Evolutionary conservation across 2,329 filamentous ascomycete species (phyloP).

Genomic region (Colletotrichum liaoningense): DNA sequence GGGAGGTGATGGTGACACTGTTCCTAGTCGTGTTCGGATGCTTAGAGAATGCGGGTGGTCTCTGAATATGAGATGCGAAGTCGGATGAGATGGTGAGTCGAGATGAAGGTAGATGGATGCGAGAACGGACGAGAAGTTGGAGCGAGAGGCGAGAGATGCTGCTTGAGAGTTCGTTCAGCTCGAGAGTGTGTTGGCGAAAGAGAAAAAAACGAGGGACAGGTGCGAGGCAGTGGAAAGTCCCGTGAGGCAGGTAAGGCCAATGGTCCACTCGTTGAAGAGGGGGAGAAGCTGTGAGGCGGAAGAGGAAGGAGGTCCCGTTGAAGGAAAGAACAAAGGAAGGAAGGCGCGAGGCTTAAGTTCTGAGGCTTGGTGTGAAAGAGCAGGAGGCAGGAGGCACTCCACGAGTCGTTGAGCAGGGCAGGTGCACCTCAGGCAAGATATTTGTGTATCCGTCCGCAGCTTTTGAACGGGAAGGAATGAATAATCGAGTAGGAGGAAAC

Average conservation of each 20-base stretch:
- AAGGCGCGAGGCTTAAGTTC: background rate
- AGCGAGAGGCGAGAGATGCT: conserved; percentile 2
- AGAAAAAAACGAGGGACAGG: background rate
- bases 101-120: background rate
- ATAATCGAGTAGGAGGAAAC: background rate
- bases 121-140: background rate
- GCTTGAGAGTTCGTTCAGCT: background rate
- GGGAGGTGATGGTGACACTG: conserved; percentile 20
- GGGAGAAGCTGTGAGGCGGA: background rate
- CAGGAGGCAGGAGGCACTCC: background rate
- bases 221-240: background rate
- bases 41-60: conserved; percentile 6
- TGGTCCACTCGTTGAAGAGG: background rate
- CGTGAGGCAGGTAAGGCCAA: background rate
- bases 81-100: background rate
- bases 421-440: background rate
- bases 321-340: conserved; percentile 7
- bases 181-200: background rate
- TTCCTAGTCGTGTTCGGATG: conserved; percentile 10
- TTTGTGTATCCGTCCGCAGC: no score
- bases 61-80: conserved; percentile 4
- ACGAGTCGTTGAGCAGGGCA: conserved; percentile 10
- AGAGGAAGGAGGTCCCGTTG: background rate
- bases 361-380: background rate
- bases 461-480: background rate